Evolutionary conservation across 768 basidiomycete genomes (phyloP).

Genomic region (Infundibulicybe gibba): DNA sequence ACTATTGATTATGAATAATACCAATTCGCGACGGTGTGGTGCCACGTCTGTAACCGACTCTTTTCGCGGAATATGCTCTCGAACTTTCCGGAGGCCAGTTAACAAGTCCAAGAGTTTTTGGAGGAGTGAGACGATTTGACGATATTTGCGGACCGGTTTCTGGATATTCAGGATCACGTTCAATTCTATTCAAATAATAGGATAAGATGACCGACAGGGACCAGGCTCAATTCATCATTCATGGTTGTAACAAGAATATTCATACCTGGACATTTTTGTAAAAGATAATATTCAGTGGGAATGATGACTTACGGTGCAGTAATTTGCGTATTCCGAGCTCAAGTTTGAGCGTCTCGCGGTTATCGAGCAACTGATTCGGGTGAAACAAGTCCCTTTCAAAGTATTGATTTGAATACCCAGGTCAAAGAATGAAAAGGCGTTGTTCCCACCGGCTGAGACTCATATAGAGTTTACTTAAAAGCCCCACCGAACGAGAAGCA

Average conservation of each 20-base stretch:
- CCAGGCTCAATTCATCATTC: slow-evolving; percentile 42
- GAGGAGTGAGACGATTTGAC: slow-evolving; percentile 28
- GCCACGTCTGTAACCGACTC: slow-evolving; percentile 35
- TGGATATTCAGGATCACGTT: slow-evolving; percentile 8
- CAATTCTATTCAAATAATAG: not conserved
- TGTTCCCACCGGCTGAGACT: slow-evolving; percentile 32
- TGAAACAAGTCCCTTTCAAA: slow-evolving; percentile 36
- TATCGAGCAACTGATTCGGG: slow-evolving; percentile 21
- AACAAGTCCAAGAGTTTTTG: slow-evolving; percentile 39
- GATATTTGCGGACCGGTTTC: slow-evolving; percentile 46
- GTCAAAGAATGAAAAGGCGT: not conserved
- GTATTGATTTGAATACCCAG: too few relatives aligned
- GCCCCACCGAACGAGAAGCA: slow-evolving; percentile 30
- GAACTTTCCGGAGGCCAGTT: slow-evolving; percentile 42
- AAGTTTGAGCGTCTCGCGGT: slow-evolving; percentile 30
- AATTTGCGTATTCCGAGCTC: slow-evolving; percentile 39
- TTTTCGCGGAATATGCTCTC: slow-evolving; percentile 41
- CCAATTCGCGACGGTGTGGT: slow-evolving; percentile 37
- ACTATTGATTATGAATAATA: too few relatives aligned
- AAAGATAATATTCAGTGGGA: not conserved
- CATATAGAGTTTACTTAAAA: slow-evolving; percentile 40
- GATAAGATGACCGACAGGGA: slow-evolving; percentile 43
- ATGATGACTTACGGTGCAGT: slow-evolving; percentile 23
- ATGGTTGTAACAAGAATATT: slow-evolving; percentile 35
- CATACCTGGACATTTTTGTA: slow-evolving; percentile 16